Conservation (phyloP, 345 rosid genomes). For the Firmiana major region DNA sequence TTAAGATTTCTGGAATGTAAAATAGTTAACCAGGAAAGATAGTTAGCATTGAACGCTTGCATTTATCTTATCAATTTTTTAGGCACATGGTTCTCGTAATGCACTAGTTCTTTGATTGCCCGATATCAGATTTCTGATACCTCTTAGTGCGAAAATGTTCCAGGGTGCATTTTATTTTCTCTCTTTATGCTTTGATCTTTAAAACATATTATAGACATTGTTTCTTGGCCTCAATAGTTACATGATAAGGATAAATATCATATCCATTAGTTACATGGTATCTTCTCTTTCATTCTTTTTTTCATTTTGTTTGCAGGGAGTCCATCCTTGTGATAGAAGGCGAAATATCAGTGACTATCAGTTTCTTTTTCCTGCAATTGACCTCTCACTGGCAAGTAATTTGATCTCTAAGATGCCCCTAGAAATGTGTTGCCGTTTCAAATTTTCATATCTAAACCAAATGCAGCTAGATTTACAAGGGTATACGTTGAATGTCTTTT, state of each 20-base stretch:
- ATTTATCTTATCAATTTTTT: neutral
- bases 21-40: neutral
- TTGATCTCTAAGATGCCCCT: slow-evolving; percentile 27
- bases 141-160: neutral
- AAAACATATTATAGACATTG: neutral
- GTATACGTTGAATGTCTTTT: slow-evolving; percentile 21
- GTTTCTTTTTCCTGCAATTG: slow-evolving; percentile 88
- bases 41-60: neutral
- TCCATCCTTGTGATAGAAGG: slow-evolving; percentile 20
- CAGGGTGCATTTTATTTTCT: neutral
- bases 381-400: slow-evolving; percentile 85
- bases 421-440: slow-evolving; percentile 12
- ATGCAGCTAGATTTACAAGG: slow-evolving; percentile 7
- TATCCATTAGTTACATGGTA: neutral
- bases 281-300: neutral
- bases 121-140: neutral
- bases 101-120: neutral
- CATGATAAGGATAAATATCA: neutral
- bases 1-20: neutral
- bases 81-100: neutral
- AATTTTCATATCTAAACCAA: slow-evolving; percentile 14
- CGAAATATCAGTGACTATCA: slow-evolving; percentile 59
- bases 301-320: slow-evolving; percentile 55
- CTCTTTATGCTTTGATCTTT: neutral
- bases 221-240: neutral